Evolutionary conservation across 345 rosid genomes (phyloP).

Genomic region (Bruguiera gymnorhiza): DNA sequence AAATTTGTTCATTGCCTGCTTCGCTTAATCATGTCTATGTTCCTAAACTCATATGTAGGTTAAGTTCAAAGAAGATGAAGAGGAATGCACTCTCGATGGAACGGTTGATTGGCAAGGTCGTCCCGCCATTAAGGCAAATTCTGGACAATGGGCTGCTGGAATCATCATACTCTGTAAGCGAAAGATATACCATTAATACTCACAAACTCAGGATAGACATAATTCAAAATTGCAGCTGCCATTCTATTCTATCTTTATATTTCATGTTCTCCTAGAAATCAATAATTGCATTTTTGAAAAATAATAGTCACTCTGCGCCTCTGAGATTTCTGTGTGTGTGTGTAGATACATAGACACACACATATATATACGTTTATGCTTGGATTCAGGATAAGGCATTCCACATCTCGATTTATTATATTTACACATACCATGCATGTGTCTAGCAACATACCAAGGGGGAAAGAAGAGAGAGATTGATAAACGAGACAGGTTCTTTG

Average conservation of each 20-base stretch:
- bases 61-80: slow-evolving; percentile 43
- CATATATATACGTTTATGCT: too few relatives aligned
- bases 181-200: too few relatives aligned
- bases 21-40: background rate
- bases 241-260: too few relatives aligned
- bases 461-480: too few relatives aligned
- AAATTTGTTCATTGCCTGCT: background rate
- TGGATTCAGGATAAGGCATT: background rate
- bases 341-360: too few relatives aligned
- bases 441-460: background rate
- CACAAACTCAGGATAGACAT: background rate
- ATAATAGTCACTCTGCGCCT: background rate
- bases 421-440: background rate
- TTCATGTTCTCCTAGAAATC: too few relatives aligned
- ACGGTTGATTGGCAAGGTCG: slow-evolving; percentile 68
- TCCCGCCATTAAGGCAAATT: slow-evolving; percentile 54
- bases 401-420: background rate
- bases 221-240: too few relatives aligned
- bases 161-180: slow-evolving; percentile 68
- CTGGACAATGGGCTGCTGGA: slow-evolving; percentile 86
- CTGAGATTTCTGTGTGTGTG: background rate
- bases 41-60: slow-evolving; percentile 6
- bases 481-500: too few relatives aligned
- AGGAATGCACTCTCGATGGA: slow-evolving; percentile 65
- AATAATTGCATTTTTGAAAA: too few relatives aligned